A percentile compares a stretch with the other conserved stretches of the same genome.
Conservation (phyloP, 2,329 filamentous ascomycete species). For the Erysiphe pulchra region DNA sequence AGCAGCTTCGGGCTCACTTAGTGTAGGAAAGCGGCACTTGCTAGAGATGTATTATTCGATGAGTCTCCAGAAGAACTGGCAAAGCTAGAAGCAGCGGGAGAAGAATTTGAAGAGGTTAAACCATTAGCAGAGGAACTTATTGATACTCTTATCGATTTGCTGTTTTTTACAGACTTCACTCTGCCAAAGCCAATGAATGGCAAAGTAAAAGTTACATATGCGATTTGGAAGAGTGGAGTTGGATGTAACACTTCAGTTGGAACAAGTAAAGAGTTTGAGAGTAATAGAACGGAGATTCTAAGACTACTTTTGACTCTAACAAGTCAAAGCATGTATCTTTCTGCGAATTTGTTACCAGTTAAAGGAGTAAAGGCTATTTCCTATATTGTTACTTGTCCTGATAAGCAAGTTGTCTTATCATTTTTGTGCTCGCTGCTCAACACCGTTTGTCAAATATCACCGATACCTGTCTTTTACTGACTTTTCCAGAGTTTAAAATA, state of each 20-base stretch:
- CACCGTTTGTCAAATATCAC: slow-evolving; percentile 34
- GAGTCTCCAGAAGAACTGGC: slow-evolving; percentile 33
- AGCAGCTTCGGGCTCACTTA: not conserved
- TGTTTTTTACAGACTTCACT: slow-evolving; percentile 83
- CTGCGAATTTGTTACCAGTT: slow-evolving; percentile 51
- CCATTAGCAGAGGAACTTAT: slow-evolving; percentile 82
- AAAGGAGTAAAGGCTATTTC: slow-evolving; percentile 66
- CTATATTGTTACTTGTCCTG: slow-evolving; percentile 64
- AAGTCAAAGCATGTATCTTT: slow-evolving; percentile 84
- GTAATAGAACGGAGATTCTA: slow-evolving; percentile 72
- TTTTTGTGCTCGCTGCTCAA: slow-evolving; percentile 82
- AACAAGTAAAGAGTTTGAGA: slow-evolving; percentile 80
- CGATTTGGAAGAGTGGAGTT: slow-evolving; percentile 95
- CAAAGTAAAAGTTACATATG: slow-evolving; percentile 64
- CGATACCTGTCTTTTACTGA: not conserved
- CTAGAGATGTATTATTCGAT: slow-evolving; percentile 64
- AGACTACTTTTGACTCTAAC: slow-evolving; percentile 64
- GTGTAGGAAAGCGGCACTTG: slow-evolving; percentile 30
- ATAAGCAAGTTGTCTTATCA: slow-evolving; percentile 79
- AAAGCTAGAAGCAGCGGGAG: slow-evolving; percentile 20
- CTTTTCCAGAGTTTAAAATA: slow-evolving; percentile 65
- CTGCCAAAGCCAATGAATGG: slow-evolving; percentile 45
- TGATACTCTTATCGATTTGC: slow-evolving; percentile 63
- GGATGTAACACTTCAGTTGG: slow-evolving; percentile 76
- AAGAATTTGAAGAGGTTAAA: slow-evolving; percentile 57